Evolutionary conservation across 2,329 filamentous ascomycete species (phyloP), one percentile per base, ranked within the genome.

Genomic region (Nemania sp.): DNA sequence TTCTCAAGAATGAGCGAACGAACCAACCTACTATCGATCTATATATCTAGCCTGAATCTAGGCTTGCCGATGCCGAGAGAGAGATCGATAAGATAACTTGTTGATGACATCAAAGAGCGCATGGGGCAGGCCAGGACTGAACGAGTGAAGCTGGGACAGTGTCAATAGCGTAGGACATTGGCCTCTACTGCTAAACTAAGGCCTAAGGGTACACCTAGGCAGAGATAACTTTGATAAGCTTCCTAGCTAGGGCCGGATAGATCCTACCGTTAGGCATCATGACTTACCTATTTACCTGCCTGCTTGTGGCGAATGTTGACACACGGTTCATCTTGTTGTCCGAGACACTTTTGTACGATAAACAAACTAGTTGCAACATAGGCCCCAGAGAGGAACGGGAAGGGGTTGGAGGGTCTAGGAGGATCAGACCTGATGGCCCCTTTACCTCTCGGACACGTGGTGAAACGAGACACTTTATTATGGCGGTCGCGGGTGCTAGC

Each of bases 271-370:
- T 27, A 57, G 54, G 54, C 15, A 38, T 24, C 8, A 51, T 45
- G 24, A 24, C 24, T 51, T 51, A n/a, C 13, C 47, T 51, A 24
- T 15, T 51, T 51, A n/a, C 13, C 47, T 51, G 13, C n/a, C n/a
- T 49, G 1, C 47, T 26, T 47, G 27, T 57, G 7, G 38, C 59
- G 62, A 59, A 51, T 38, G 26, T 56, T 53, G 55, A 55, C 61
- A 68, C 66, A 69, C 66, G 62, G 62, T 66, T 52, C 62, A 64
- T 26, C 35, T 59, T 49, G 62, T 26, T 35, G 26, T 32, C 61
- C 57, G 47, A 59, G 65, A 64, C 65, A 61, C 51, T 49, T 26
- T 27, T 22, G 51, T 58, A 32, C 54, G 45, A 45, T 15, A 35
- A 64, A 59, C 49, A 20, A 54, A 52, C 3, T 18, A 41, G 35